Percentiles rank a stretch among this genome's conserved stretches.
Conservation (phyloP, 208 protist genomes). For the Crithidia expoeki region DNA sequence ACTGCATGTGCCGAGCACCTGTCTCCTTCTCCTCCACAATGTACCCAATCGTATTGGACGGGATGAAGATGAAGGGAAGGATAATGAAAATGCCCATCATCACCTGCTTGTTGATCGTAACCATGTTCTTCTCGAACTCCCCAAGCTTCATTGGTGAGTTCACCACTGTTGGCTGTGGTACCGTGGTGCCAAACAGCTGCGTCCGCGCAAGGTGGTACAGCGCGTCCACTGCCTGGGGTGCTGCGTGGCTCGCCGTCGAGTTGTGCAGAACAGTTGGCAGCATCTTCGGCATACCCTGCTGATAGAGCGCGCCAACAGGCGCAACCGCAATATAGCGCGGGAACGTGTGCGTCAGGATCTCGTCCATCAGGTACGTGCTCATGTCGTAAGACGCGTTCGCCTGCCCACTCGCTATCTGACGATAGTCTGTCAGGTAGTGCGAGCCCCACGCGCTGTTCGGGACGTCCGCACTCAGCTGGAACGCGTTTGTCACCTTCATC, state of each 20-base stretch:
- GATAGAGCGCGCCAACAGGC: slow-evolving; percentile 32
- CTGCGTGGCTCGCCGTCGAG: slow-evolving; percentile 50
- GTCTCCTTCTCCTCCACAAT: slow-evolving; percentile 82
- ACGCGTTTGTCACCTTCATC: slow-evolving; percentile 32
- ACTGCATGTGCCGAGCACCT: slow-evolving; percentile 82
- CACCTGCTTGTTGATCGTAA: slow-evolving; percentile 58
- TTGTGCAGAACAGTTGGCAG: slow-evolving; percentile 68
- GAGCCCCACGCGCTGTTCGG: slow-evolving; percentile 31
- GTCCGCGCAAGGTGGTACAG: slow-evolving; percentile 59
- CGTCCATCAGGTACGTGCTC: slow-evolving; percentile 32
- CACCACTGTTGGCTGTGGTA: slow-evolving; percentile 35
- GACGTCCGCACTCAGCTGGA: slow-evolving; percentile 26
- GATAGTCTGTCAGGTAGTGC: slow-evolving; percentile 34
- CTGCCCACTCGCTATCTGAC: slow-evolving; percentile 14
- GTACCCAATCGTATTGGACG: slow-evolving; percentile 76
- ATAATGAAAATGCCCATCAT: slow-evolving; percentile 79
- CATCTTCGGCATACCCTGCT: slow-evolving; percentile 27
- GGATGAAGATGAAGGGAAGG: slow-evolving; percentile 84
- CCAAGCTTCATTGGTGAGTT: slow-evolving; percentile 76
- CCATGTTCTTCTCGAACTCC: slow-evolving; percentile 58
- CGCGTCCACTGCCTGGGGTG: slow-evolving; percentile 56
- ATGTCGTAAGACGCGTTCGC: slow-evolving; percentile 45
- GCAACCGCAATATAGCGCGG: slow-evolving; percentile 58
- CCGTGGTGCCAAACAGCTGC: slow-evolving; percentile 47
- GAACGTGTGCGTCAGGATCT: slow-evolving; percentile 39